Conservation (phyloP, 768 basidiomycete genomes). For the Leccinum fibrillosum region DNA sequence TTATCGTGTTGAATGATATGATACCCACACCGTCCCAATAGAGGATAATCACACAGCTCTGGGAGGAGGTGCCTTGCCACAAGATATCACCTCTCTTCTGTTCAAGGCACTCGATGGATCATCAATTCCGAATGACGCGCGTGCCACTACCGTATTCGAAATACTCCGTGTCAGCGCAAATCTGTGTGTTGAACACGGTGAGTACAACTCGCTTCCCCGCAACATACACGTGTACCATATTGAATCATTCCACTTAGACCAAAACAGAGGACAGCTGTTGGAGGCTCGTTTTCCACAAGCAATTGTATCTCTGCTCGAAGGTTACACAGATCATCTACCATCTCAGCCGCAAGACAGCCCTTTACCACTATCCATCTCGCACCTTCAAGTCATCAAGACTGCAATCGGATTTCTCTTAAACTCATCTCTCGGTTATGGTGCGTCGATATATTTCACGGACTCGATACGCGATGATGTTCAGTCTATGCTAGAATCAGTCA, state of each 20-base stretch:
- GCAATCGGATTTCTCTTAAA: constrained; percentile 79
- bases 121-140: constrained; percentile 42
- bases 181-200: constrained; percentile 81
- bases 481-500: constrained; percentile 58
- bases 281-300: constrained; percentile 70
- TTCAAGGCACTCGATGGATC: constrained; percentile 50
- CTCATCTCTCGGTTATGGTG: constrained; percentile 73
- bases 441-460: constrained; percentile 18
- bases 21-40: constrained; percentile 30
- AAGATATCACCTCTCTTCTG: constrained; percentile 60
- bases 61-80: constrained; percentile 63
- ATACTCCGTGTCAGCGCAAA: constrained; percentile 79
- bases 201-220: constrained; percentile 19
- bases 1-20: neutral
- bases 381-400: constrained; percentile 73
- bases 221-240: constrained; percentile 2
- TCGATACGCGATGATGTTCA: constrained; percentile 1
- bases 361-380: constrained; percentile 50
- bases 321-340: constrained; percentile 51
- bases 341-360: constrained; percentile 36
- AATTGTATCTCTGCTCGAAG: constrained; percentile 64
- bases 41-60: constrained; percentile 71
- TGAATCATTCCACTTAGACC: constrained; percentile 45
- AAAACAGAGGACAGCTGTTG: constrained; percentile 66
- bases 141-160: constrained; percentile 56